Evolutionary conservation across 345 rosid species (phyloP), one percentile per base, ranked within the genome.

Genomic region (Linum usitatissimum): DNA sequence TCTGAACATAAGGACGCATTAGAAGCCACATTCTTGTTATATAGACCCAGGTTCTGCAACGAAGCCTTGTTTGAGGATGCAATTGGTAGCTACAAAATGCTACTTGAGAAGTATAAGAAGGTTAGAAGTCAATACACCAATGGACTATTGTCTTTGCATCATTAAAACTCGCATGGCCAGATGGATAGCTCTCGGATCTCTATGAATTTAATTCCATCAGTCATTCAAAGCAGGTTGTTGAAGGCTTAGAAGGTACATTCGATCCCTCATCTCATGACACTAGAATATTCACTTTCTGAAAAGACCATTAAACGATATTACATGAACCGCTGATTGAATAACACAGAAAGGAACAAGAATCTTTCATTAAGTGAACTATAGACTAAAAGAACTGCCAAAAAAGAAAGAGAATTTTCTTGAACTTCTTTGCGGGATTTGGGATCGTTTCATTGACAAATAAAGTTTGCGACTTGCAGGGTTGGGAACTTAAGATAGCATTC

Each of bases 61-160:
- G 75, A 78, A 63, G 80, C 75, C 7, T 57, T 48, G 53, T 71
- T 73, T 59, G 82, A 73, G 51, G 71, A 75, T 72, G 79, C 72
- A 53, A 54, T 61, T 54, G 65, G 61, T 20, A 61, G 49, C 53
- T 80, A 82, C 65, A 70, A 49, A 54, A 53, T 59, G 66, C 62
- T 82, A 57, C 75, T 76, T 58, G 79, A 67, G 55, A 76, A 71
- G 75, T 82, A 76, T 55, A 78, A 70, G 78, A 76, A 63, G 59
- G 71, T 67, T 23, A 80, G 84, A 67, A 80, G 71, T 66, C 83
- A 78, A 68, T 84, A 84, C 62, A 66, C 57, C 59, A 78, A 78
- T 45, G 84, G 90, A 66, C 79, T 84, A 86, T 74, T 80, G 14
- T 71, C 85, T 0, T 76, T 82, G 45, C 90, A 80, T 60, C 38